Base-by-base conservation (phyloP, 1,139 yeast species). In the Suhomyces ambrosiae region DNA sequence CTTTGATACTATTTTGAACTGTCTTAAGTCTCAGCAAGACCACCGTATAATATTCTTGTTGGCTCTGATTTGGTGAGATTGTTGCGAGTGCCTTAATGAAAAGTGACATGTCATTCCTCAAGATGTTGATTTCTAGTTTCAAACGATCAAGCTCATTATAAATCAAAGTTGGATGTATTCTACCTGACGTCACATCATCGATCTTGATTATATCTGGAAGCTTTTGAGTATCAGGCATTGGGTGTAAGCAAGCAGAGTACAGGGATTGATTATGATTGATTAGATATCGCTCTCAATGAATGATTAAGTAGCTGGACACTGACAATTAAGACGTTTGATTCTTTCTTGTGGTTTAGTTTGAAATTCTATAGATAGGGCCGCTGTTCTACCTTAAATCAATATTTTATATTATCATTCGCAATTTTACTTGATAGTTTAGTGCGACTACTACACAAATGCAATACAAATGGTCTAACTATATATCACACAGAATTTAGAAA, bases 181-280 rank as follows among this genome's bases (percentile, higher is more conserved):
- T 63, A 4, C 76, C 76, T 10, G 73, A 65, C 6, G 74, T 59
- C 25, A 71, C 67, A 46, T 71, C 77, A 46, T 71, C 76, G n/a
- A 71, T 71, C 44, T 64, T 71, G 32, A 69, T 64, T 16, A 54
- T 47, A 17, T 67, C 72, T 1, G 74, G 71, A 14, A 69, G 57
- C 29, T 49, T 57, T 23, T 42, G 41, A 49, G 45, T 46, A 6
- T 14, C 23, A 4, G 25, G 11, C 15, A 5, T 10, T 26, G 25
- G 12, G 5, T 25, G 18, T 21, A 18, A 18, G 7, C 8, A 18
- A 6, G 21, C 7, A 18, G 21, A 18, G n/a, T n/a, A n/a, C n/a
- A n/a, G n/a, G n/a, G n/a, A n/a, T n/a, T n/a, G n/a, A n/a, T n/a
- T n/a, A 16, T n/a, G n/a, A n/a, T n/a, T n/a, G n/a, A n/a, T n/a